phyloP scores from a whole-genome alignment of 2,329 filamentous ascomycete genomes.

The Pyricularia sp. region DNA sequence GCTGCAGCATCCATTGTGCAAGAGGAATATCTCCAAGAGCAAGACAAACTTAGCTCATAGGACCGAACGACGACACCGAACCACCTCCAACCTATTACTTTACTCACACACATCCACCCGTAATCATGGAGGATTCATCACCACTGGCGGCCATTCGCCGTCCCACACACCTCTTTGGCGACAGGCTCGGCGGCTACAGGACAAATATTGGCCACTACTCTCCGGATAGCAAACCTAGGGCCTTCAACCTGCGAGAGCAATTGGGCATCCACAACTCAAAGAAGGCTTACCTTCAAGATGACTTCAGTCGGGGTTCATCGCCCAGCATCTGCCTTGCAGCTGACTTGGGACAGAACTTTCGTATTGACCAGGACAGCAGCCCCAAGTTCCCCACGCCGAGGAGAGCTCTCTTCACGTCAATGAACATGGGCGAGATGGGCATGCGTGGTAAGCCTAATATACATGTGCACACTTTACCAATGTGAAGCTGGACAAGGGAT shows the following conservation, averaged over 20 bases:
- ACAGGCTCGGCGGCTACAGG: slow-evolving; percentile 40
- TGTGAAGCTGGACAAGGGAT: background rate
- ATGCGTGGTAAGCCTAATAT: slow-evolving; percentile 44
- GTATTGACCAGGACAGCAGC: slow-evolving; percentile 74
- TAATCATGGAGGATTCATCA: slow-evolving; percentile 81
- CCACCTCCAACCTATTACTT: background rate
- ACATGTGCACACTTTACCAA: background rate
- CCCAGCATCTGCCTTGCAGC: slow-evolving; percentile 85
- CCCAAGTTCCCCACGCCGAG: slow-evolving; percentile 76
- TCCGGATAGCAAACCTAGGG: slow-evolving; percentile 46
- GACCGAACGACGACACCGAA: background rate
- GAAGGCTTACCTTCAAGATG: slow-evolving; percentile 74
- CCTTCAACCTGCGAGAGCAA: slow-evolving; percentile 74
- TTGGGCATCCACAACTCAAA: slow-evolving; percentile 24
- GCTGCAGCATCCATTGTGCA: background rate
- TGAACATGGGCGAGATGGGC: slow-evolving; percentile 50
- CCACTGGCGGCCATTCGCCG: slow-evolving; percentile 90
- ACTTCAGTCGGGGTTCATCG: slow-evolving; percentile 73
- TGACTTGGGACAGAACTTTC: slow-evolving; percentile 94
- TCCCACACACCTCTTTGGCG: slow-evolving; percentile 55
- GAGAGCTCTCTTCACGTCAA: slow-evolving; percentile 72
- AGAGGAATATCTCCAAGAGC: background rate
- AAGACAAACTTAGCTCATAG: background rate
- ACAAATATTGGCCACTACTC: slow-evolving; percentile 35
- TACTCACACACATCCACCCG: background rate